Base-by-base conservation (phyloP, 1,284 basidiomycete genomes). In the Cutaneotrichosporon spelunceum region DNA sequence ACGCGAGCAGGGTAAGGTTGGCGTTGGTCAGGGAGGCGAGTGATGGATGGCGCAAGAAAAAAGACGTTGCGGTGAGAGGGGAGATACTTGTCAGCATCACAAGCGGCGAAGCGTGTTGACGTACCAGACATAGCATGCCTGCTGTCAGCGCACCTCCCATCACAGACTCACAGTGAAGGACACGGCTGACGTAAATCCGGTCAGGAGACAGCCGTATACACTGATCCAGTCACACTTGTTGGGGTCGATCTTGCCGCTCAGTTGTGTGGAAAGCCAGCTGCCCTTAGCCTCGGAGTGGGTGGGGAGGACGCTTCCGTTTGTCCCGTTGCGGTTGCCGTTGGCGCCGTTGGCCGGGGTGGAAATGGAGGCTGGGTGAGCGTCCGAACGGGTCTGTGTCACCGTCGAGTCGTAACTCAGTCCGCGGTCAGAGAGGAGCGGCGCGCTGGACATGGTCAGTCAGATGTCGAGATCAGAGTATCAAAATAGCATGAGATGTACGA, bases 181-280 rank as follows among this genome's bases (percentile, higher is more conserved):
- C 19, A 91, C 81, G 2, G 86, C 83, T 68, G 72, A 88, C 83
- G 90, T 87, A 79, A 86, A 89, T 0, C 90, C 91, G 0, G 90
- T 93, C 84, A 93, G 87, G 78, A 92, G 91, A 77, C 89, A 91
- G 73, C 86, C 91, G 9, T 84, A 85, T 6, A 87, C 83, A 53
- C 91, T 81, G 9, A 87, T 87, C 6, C 81, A 80, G 0, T 85
- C 84, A 0, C 84, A 82, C 63, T 82, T 77, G 24, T 82, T 79
- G 0, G 84, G 82, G 72, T 92, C 88, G 59, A 92, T 16, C 19
- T 42, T 42, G 3, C 39, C 39, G 16, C 16, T 7, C 39, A 42
- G 19, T 19, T 42, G 39, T 3, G 39, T 42, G 19, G 39, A 16
- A 19, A 42, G 39, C 39, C 39, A 42, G 19, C 39, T n/a, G 19